Percentiles rank a stretch among this genome's conserved stretches.
phyloP scores from a whole-genome alignment of 306 rosid species.

The Gastrolobium villosum region DNA sequence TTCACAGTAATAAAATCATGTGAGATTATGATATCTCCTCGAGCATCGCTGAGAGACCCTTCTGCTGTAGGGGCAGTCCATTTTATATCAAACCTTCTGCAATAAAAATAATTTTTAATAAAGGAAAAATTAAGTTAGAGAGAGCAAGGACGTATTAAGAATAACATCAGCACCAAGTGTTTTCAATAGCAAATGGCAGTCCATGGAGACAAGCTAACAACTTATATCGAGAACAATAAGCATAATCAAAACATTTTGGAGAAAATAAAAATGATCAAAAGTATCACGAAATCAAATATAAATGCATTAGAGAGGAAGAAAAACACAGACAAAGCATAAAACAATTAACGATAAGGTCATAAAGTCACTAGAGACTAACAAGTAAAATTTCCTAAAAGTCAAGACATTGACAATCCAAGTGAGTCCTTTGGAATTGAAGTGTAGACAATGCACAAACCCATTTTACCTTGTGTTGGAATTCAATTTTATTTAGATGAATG shows the following conservation, averaged over 20 bases:
- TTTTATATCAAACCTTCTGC: constrained; percentile 84
- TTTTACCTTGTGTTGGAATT: too few relatives aligned
- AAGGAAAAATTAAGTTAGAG: constrained; percentile 21
- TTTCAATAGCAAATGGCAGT: background rate
- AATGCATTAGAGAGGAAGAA: background rate
- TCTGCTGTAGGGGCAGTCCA: constrained; percentile 93
- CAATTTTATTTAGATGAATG: too few relatives aligned
- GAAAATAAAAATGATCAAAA: background rate
- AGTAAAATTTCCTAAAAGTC: background rate
- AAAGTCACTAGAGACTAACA: background rate
- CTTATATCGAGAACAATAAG: background rate
- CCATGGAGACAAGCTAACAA: background rate
- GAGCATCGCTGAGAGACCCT: constrained; percentile 87
- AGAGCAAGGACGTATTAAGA: background rate
- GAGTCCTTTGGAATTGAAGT: too few relatives aligned
- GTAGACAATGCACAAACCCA: too few relatives aligned
- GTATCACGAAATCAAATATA: background rate
- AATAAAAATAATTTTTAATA: constrained; percentile 21
- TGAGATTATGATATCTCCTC: constrained; percentile 85
- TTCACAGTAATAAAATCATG: constrained; percentile 70
- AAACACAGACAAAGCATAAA: background rate
- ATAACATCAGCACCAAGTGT: constrained; percentile 20
- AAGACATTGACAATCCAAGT: too few relatives aligned
- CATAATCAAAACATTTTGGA: background rate
- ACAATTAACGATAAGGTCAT: background rate